These are phyloP conservation scores for Plasmodium coatneyi DNA, from an alignment of 169 alveolate genomes.

Conservation along the genomic window DNA sequence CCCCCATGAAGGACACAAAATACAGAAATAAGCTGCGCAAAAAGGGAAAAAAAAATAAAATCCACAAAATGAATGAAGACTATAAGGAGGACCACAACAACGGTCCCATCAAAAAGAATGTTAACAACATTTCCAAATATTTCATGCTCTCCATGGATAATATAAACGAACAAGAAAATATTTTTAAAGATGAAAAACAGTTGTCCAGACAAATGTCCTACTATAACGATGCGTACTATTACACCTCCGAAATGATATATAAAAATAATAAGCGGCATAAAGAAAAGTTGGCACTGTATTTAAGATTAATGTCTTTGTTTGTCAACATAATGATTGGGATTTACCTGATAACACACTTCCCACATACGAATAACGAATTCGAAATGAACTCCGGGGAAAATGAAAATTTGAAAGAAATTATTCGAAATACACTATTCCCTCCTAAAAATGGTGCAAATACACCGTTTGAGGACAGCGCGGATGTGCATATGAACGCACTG, in stretches of 20 bases:
- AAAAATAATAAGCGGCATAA: slow-evolving; percentile 43
- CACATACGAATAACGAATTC: slow-evolving; percentile 41
- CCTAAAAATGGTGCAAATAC: background rate
- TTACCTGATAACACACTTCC: slow-evolving; percentile 47
- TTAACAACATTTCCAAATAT: slow-evolving; percentile 30
- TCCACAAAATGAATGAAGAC: background rate
- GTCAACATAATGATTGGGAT: slow-evolving; percentile 57
- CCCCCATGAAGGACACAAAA: background rate
- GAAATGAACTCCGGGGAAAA: slow-evolving; percentile 1
- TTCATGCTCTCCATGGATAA: slow-evolving; percentile 59
- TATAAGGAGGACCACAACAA: background rate
- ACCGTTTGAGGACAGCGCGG: background rate
- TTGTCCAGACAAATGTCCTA: slow-evolving; percentile 61
- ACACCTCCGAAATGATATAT: slow-evolving; percentile 69
- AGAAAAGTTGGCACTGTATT: slow-evolving; percentile 50
- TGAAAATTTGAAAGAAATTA: slow-evolving; percentile 23
- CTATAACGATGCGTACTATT: slow-evolving; percentile 65
- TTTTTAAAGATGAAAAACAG: slow-evolving; percentile 69
- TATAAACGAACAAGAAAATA: slow-evolving; percentile 42
- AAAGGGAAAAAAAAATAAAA: slow-evolving; percentile 13
- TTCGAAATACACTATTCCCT: slow-evolving; percentile 11
- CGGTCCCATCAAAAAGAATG: background rate
- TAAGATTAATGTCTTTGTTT: slow-evolving; percentile 64
- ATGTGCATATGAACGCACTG: background rate
- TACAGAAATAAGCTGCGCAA: background rate